phyloP scores from a whole-genome alignment of 2,329 filamentous ascomycete species.

The Arthrobotrys musiformis region DNA sequence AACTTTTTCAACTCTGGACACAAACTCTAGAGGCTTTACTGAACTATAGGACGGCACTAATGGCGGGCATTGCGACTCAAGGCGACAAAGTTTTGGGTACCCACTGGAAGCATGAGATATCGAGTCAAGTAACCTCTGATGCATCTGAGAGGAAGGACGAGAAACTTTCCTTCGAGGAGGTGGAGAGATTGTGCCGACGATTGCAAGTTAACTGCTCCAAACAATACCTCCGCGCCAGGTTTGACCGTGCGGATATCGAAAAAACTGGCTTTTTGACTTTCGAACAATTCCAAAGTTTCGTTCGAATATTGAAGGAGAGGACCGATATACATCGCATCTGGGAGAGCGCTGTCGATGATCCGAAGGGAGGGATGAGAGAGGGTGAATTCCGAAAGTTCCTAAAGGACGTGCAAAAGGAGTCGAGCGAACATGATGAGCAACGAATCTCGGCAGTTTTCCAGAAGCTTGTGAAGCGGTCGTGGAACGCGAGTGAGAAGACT shows the following conservation, averaged over 20 bases:
- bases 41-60: constrained; percentile 85
- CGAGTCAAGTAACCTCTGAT: constrained; percentile 26
- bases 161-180: constrained; percentile 78
- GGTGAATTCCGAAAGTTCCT: constrained; percentile 82
- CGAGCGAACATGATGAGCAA: constrained; percentile 73
- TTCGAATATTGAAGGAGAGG: constrained; percentile 82
- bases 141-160: constrained; percentile 67
- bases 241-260: constrained; percentile 76
- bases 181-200: constrained; percentile 85
- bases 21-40: constrained; percentile 84
- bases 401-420: constrained; percentile 76
- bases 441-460: constrained; percentile 79
- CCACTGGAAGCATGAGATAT: constrained; percentile 72
- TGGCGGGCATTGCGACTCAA: constrained; percentile 88
- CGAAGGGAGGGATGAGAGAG: constrained; percentile 74
- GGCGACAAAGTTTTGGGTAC: constrained; percentile 81
- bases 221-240: constrained; percentile 77
- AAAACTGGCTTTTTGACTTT: constrained; percentile 77
- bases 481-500: constrained; percentile 65
- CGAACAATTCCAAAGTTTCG: constrained; percentile 82
- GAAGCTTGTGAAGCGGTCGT: constrained; percentile 73
- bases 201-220: constrained; percentile 91
- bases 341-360: constrained; percentile 70
- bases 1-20: constrained; percentile 81
- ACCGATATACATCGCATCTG: constrained; percentile 83